These are phyloP conservation scores for Tuber magnatum DNA, from an alignment of 495 filamentous ascomycete genomes.

Conservation along the genomic window DNA sequence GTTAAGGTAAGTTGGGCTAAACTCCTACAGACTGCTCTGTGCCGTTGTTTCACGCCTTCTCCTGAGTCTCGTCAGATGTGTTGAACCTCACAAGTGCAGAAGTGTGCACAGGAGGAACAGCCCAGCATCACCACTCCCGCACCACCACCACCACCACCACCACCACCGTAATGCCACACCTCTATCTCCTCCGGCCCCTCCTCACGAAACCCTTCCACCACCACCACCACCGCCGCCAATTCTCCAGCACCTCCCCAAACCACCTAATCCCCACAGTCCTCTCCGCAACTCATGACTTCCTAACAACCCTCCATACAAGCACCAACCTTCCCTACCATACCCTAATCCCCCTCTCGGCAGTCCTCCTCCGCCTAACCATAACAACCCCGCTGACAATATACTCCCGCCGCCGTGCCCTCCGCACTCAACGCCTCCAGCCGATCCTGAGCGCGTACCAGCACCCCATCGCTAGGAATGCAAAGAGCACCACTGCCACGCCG, in stretches of 20 bases:
- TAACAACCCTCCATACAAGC: slow-evolving; percentile 56
- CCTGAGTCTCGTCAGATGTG: not conserved
- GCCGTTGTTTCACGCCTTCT: not conserved
- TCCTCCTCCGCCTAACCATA: slow-evolving; percentile 54
- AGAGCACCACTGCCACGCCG: slow-evolving; percentile 27
- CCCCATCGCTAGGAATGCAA: slow-evolving; percentile 31
- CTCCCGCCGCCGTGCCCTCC: slow-evolving; percentile 44
- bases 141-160: slow-evolving; percentile 12
- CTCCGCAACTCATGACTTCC: slow-evolving; percentile 49
- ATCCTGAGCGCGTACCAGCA: slow-evolving; percentile 50
- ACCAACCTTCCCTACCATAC: slow-evolving; percentile 62
- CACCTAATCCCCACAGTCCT: slow-evolving; percentile 48
- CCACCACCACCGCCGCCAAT: slow-evolving; percentile 41
- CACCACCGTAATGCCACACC: slow-evolving; percentile 10
- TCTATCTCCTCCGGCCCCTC: slow-evolving; percentile 24
- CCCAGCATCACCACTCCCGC: slow-evolving; percentile 6
- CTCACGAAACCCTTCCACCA: slow-evolving; percentile 29
- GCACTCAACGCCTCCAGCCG: slow-evolving; percentile 47
- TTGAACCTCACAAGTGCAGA: not conserved
- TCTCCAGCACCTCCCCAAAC: slow-evolving; percentile 46
- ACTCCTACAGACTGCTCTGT: not conserved
- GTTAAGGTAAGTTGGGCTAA: not conserved
- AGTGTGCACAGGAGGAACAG: not conserved
- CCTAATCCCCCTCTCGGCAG: slow-evolving; percentile 62
- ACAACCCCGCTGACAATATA: slow-evolving; percentile 57